phyloP scores from a whole-genome alignment of 176 grass and related monocot genomes.

The Hyparrhenia diplandra region DNA sequence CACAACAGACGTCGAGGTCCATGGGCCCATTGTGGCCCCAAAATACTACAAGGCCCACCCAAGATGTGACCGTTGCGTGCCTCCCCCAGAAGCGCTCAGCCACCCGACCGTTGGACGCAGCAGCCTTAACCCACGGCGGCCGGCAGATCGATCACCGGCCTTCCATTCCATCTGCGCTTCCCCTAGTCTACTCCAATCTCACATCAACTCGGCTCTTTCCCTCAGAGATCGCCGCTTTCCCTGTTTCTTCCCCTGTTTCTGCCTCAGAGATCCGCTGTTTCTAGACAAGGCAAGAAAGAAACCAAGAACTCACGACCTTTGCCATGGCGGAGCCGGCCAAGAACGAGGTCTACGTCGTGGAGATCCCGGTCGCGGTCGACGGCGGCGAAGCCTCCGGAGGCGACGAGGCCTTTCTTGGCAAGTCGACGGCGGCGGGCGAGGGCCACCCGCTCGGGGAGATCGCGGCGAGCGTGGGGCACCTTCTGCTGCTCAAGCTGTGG shows the following conservation, averaged over 20 bases:
- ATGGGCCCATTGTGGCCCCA: neutral
- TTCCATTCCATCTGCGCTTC: conserved; percentile 27
- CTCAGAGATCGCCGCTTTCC: neutral
- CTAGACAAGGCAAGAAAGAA: neutral
- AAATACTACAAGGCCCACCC: neutral
- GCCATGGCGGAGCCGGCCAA: conserved; percentile 20
- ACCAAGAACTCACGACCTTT: neutral
- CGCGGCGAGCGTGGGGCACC: conserved; percentile 70
- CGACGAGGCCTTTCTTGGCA: neutral
- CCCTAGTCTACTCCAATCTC: conserved; percentile 14
- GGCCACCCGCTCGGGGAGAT: conserved; percentile 73
- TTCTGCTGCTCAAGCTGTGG: conserved; percentile 86
- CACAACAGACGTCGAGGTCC: neutral
- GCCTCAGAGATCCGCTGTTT: neutral
- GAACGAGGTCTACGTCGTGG: conserved; percentile 39
- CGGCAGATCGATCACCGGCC: conserved; percentile 17
- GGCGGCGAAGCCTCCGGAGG: neutral
- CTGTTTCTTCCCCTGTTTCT: neutral
- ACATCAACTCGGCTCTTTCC: conserved; percentile 37
- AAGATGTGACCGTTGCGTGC: conserved; percentile 38
- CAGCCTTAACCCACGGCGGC: neutral
- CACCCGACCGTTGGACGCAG: conserved; percentile 52
- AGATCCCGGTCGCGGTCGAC: conserved; percentile 39
- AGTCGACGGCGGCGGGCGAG: neutral
- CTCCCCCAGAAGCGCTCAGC: neutral